Percentiles rank a stretch among this genome's conserved stretches.
phyloP scores from a whole-genome alignment of 2,329 filamentous ascomycete genomes.

The Aureobasidium sp. region DNA sequence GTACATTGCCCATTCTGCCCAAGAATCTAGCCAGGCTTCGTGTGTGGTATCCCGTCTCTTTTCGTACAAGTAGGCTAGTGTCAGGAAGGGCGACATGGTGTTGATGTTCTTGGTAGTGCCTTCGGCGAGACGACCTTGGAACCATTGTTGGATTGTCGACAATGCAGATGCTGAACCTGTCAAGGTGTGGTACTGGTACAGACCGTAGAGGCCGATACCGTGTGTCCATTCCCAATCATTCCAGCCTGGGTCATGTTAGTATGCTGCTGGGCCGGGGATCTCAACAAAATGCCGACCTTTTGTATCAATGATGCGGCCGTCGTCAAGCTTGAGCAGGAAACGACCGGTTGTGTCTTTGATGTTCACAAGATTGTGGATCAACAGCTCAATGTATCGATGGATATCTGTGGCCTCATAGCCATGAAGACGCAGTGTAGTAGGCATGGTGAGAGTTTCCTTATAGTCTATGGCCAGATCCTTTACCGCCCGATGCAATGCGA shows the following conservation, averaged over 20 bases:
- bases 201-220: constrained; percentile 67
- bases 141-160: constrained; percentile 66
- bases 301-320: constrained; percentile 72
- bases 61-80: constrained; percentile 71
- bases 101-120: constrained; percentile 75
- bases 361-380: constrained; percentile 69
- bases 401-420: constrained; percentile 38
- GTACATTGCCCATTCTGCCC: constrained; percentile 78
- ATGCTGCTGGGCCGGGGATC: not conserved
- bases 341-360: constrained; percentile 69
- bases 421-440: constrained; percentile 31
- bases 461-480: not conserved
- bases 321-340: constrained; percentile 62
- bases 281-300: constrained; percentile 42
- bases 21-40: constrained; percentile 68
- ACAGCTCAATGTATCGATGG: constrained; percentile 52
- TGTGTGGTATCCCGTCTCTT: constrained; percentile 62
- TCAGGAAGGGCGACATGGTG: constrained; percentile 69
- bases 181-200: constrained; percentile 74
- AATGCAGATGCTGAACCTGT: constrained; percentile 56
- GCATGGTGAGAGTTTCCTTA: constrained; percentile 25
- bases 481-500: not conserved
- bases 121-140: constrained; percentile 57
- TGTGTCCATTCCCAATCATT: constrained; percentile 59
- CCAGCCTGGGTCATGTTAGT: constrained; percentile 44